Base-by-base conservation (phyloP, 805 yeast genomes). In the Alloascoidea africana region DNA sequence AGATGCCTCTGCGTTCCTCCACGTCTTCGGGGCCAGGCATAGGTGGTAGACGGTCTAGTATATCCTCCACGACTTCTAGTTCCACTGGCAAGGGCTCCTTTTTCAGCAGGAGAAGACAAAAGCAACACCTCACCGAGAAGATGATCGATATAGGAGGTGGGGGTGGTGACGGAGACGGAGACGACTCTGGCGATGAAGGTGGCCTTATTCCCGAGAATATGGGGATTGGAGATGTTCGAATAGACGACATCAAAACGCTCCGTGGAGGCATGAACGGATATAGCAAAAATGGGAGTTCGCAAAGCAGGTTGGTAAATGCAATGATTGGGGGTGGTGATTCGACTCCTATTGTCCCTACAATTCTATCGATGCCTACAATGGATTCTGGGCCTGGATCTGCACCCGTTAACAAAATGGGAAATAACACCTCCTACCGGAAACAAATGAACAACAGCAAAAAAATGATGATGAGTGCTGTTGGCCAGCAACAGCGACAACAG, bases 321-420 rank as follows among this genome's bases (percentile, higher is more conserved):
- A 51, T 50, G 55, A 37, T 44, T 17, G 27, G 41, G 15, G 48
- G 55, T 27, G 50, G 44, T 39, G 60, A 56, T 41, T 48, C 61
- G 4, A 50, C 60, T 17, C 61, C 61, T 15, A 43, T 56, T 30
- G 54, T 56, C 34, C 61, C 61, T 18, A 51, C 48, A 38, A 37
- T 56, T 15, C 38, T 40, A 11, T 8, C 30, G n/a, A n/a, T n/a
- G 8, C 30, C 30, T n/a, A 23, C 13, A 8, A 23, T n/a, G 8
- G n/a, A n/a, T n/a, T n/a, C n/a, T n/a, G n/a, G n/a, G n/a, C n/a
- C n/a, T n/a, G n/a, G n/a, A n/a, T 8, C 30, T 8, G n/a, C 8
- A 8, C 8, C 8, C 30, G 39, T 39, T 3, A 35, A 35, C 18
- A 35, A 27, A 8, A 11, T 38, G 16, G 32, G 17, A 14, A 33